Evolutionary conservation across 2,329 filamentous ascomycete genomes (phyloP).

Genomic region (Zasmidium angulare): DNA sequence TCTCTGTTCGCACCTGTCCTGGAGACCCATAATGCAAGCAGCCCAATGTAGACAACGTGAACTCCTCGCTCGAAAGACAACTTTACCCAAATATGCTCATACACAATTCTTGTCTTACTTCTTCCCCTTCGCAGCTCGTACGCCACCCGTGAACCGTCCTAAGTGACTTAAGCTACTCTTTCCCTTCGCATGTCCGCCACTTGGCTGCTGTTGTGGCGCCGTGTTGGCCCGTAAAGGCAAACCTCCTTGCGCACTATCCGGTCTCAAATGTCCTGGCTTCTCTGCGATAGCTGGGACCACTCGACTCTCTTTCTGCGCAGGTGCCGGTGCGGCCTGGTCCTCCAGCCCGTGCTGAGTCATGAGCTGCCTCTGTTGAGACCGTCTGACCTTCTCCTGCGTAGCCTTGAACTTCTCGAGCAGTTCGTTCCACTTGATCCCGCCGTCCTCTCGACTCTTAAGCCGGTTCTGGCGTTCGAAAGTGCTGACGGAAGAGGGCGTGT

Average conservation of each 20-base stretch:
- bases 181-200: conserved; percentile 26
- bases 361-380: conserved; percentile 55
- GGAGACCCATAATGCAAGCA: no score
- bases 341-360: conserved; percentile 27
- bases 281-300: conserved; percentile 4
- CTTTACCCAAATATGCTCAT: no score
- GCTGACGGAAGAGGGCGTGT: conserved; percentile 37
- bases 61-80: no score
- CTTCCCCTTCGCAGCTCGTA: conserved; percentile 36
- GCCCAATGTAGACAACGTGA: no score
- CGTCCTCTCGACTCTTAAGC: conserved; percentile 70
- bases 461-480: conserved; percentile 62
- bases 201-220: conserved; percentile 13
- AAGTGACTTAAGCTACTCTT: conserved; percentile 46
- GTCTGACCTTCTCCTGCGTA: conserved; percentile 82
- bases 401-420: conserved; percentile 90
- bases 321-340: conserved; percentile 16
- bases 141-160: conserved; percentile 46
- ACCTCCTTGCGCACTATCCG: conserved; percentile 1
- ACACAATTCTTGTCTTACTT: conserved; percentile 16
- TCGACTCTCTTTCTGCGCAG: conserved; percentile 22
- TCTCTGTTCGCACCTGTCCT: no score
- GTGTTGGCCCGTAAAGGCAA: conserved; percentile 5
- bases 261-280: conserved; percentile 16
- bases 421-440: conserved; percentile 79